phyloP scores from a whole-genome alignment of 371 early-diverging fungal species.

The Vittaforma corneae region DNA sequence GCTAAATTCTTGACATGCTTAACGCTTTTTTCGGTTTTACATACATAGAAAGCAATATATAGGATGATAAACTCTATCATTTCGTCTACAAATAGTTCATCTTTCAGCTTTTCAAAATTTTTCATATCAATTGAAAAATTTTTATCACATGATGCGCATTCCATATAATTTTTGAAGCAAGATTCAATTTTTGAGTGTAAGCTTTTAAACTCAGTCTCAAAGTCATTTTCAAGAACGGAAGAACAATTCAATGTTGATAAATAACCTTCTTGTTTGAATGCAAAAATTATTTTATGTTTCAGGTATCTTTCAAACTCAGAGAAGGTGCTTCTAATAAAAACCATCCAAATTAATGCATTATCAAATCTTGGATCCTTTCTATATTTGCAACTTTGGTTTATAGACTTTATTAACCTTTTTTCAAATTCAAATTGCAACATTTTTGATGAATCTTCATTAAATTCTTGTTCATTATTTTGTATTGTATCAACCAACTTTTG shows the following conservation, averaged over 20 bases:
- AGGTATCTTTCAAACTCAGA: background rate
- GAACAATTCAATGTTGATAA: background rate
- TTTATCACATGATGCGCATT: background rate
- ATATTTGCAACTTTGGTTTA: slow-evolving; percentile 1
- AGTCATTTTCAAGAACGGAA: background rate
- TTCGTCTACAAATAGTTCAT: background rate
- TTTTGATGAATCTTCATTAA: background rate
- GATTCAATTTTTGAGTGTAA: slow-evolving; percentile 5
- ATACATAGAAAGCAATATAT: slow-evolving; percentile 3
- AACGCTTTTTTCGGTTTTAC: background rate
- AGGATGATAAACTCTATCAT: slow-evolving; percentile 10
- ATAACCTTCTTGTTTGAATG: background rate
- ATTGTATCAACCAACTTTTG: background rate
- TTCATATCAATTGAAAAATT: background rate
- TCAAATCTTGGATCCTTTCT: slow-evolving; percentile 20
- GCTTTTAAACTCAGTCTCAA: background rate
- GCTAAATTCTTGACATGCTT: background rate
- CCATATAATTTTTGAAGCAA: background rate
- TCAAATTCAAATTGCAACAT: slow-evolving; percentile 6
- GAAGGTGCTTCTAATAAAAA: slow-evolving; percentile 2
- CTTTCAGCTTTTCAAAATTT: background rate
- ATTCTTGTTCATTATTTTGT: background rate
- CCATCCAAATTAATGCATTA: slow-evolving; percentile 3
- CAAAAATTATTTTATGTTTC: background rate
- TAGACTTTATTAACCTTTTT: background rate